phyloP scores from a whole-genome alignment of 2,329 filamentous ascomycete genomes.

The Epichloe glyceriae region DNA sequence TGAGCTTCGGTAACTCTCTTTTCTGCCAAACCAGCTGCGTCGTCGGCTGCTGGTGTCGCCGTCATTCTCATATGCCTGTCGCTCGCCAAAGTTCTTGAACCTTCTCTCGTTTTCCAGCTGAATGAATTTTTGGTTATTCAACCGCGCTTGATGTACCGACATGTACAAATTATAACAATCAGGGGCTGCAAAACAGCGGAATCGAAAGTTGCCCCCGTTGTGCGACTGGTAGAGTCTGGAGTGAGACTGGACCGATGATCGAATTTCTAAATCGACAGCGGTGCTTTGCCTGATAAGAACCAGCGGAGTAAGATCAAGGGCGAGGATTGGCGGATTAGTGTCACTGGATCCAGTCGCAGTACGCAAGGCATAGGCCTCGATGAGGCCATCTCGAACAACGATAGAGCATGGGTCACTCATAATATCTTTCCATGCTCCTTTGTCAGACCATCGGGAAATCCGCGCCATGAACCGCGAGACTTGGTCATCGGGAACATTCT shows the following conservation, averaged over 20 bases:
- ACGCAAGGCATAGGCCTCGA: slow-evolving; percentile 40
- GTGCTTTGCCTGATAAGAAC: slow-evolving; percentile 86
- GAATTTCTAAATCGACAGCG: slow-evolving; percentile 84
- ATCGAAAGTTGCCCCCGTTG: slow-evolving; percentile 68
- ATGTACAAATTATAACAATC: slow-evolving; percentile 77
- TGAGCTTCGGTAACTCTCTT: slow-evolving; percentile 52
- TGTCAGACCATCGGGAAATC: slow-evolving; percentile 51
- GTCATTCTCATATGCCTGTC: slow-evolving; percentile 33
- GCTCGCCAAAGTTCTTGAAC: slow-evolving; percentile 59
- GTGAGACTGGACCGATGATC: slow-evolving; percentile 64
- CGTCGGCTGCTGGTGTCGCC: slow-evolving; percentile 32
- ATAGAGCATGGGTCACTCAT: slow-evolving; percentile 39
- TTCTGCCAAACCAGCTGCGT: slow-evolving; percentile 47
- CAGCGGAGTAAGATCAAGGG: slow-evolving; percentile 78
- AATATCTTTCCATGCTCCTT: slow-evolving; percentile 48
- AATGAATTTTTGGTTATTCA: slow-evolving; percentile 85
- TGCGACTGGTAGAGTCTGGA: slow-evolving; percentile 53
- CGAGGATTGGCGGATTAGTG: slow-evolving; percentile 39
- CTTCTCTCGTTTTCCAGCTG: slow-evolving; percentile 51
- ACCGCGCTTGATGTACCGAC: slow-evolving; percentile 75
- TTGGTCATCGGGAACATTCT: slow-evolving; percentile 25
- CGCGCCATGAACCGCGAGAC: slow-evolving; percentile 36
- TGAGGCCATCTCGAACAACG: slow-evolving; percentile 42
- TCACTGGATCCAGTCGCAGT: slow-evolving; percentile 16
- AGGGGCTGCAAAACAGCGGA: slow-evolving; percentile 62